Evolutionary conservation across 148 eudicot genomes (phyloP).

Genomic region (Polygonum maritimum): DNA sequence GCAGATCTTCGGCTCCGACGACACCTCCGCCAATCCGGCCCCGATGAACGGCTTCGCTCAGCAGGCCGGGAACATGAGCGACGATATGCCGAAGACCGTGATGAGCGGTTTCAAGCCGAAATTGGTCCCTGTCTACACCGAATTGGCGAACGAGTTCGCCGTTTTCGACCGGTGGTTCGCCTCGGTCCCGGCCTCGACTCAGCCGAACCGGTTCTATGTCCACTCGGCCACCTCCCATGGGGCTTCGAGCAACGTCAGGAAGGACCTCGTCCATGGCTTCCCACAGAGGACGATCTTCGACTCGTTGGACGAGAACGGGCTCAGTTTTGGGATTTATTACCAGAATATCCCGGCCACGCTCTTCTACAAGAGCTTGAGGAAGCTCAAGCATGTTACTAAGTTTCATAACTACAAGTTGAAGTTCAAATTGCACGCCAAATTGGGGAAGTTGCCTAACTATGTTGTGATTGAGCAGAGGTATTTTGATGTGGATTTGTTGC

Average conservation of each 20-base stretch:
- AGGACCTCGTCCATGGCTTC: conserved; percentile 72
- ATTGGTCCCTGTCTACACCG: conserved; percentile 55
- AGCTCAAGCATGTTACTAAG: conserved; percentile 45
- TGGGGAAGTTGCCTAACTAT: conserved; percentile 71
- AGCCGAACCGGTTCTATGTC: conserved; percentile 91
- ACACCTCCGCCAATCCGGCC: conserved; percentile 45
- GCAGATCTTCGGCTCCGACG: conserved; percentile 70
- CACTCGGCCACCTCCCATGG: conserved; percentile 97
- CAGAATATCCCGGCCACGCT: conserved; percentile 92
- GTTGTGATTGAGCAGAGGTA: conserved; percentile 79
- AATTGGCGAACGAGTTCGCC: conserved; percentile 73
- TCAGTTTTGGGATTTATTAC: conserved; percentile 80
- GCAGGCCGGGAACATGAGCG: conserved; percentile 56
- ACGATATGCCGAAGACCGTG: conserved; percentile 43
- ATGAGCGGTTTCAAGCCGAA: conserved; percentile 88
- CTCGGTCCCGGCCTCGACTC: conserved; percentile 96
- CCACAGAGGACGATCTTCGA: conserved; percentile 90
- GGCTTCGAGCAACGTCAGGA: conserved; percentile 80
- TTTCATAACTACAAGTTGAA: conserved; percentile 53
- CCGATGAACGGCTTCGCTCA: conserved; percentile 96
- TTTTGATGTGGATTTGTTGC: conserved; percentile 51
- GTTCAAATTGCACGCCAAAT: conserved; percentile 56
- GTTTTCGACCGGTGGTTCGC: conserved; percentile 96
- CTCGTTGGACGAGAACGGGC: conserved; percentile 73
- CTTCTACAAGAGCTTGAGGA: conserved; percentile 68